Evolutionary conservation across 1,284 basidiomycete species (phyloP), one percentile per base, ranked within the genome.

Genomic region (Puccinia hordei): DNA sequence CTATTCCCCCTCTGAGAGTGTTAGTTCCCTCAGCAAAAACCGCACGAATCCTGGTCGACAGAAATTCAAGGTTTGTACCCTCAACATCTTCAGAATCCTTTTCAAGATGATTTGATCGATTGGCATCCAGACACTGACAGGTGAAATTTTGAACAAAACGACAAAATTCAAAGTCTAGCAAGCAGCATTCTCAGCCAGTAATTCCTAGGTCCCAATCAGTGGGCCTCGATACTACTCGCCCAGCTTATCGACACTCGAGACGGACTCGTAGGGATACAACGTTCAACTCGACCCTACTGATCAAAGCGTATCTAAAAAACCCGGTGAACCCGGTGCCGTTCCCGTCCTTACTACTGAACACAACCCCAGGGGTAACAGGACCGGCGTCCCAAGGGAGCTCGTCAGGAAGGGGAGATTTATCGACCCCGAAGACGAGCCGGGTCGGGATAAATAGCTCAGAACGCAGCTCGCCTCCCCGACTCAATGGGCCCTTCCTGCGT

Each of bases 281-380:
- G n/a, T 38, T 33, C 46, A 69, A 30, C 66, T 69, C 66, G 17
- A 44, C 41, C 24, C 49, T 69, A 33, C 46, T 69, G 46, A 69
- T 69, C 44, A 69, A 69, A 51, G 66, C 66, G 8, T 69, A 69
- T 17, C 24, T 69, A 24, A 69, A 49, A 19, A 69, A 69, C 44
- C 66, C 66, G 2, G 46, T 69, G 15, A 69, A 69, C 66, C 66
- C 66, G 17, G 66, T 69, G 9, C 41, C 66, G 30, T 49, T 38
- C n/a, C 66, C 44, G 24, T 46, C 66, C 13, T 44, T 30, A 4
- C 44, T 49, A n/a, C 4, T 41, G 38, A 69, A 69, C n/a, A 69
- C 30, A 12, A 30, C n/a, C 5, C 24, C 22, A 4, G 24, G 6
- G 24, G 8, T 27, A n/a, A 13, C 44, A 9, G 24, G 41, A n/a